phyloP scores from a whole-genome alignment of 257 asterid genomes.

The Jacaranda copaia region DNA sequence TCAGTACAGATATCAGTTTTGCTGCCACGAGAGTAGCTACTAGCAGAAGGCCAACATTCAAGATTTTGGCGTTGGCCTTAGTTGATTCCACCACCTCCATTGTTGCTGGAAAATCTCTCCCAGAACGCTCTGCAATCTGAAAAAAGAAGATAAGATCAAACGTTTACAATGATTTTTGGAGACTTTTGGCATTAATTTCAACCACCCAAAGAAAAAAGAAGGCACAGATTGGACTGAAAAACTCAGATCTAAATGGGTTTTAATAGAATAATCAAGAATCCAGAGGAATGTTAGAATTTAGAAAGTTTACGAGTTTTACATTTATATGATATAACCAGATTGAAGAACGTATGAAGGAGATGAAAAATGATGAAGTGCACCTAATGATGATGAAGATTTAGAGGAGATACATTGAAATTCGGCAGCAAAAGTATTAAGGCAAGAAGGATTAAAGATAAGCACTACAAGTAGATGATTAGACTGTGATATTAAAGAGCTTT shows the following conservation, averaged over 20 bases:
- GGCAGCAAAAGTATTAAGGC: not conserved
- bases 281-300: not conserved
- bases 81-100: conserved; percentile 57
- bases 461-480: not conserved
- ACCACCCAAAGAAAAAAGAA: not conserved
- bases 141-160: not conserved
- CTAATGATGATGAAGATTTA: not conserved
- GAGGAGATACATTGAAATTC: not conserved
- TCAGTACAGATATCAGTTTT: conserved; percentile 60
- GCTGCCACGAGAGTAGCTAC: conserved; percentile 76
- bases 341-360: not conserved
- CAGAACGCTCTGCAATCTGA: conserved; percentile 26
- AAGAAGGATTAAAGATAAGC: not conserved
- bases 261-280: not conserved
- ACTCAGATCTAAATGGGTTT: conserved; percentile 27
- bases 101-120: conserved; percentile 22
- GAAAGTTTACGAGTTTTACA: not conserved
- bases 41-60: conserved; percentile 75
- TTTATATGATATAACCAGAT: not conserved
- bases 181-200: not conserved
- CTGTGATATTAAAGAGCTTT: conserved; percentile 2
- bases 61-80: conserved; percentile 44
- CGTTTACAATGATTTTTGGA: not conserved
- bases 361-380: not conserved
- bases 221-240: not conserved